Base-by-base conservation (phyloP, 1,284 basidiomycete species). In the Ceratorhiza oryzae-sativae region DNA sequence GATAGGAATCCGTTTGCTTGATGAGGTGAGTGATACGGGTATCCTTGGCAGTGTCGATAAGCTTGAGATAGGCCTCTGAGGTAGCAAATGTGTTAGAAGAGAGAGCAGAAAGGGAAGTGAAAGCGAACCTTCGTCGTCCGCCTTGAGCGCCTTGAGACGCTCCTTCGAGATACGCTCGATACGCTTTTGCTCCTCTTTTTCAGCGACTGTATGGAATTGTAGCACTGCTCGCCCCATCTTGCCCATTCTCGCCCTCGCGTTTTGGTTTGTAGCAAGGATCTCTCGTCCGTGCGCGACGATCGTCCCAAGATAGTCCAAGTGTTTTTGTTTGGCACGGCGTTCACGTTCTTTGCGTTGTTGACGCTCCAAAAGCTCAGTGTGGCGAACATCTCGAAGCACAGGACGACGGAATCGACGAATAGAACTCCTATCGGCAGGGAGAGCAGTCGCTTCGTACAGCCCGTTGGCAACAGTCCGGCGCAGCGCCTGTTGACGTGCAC, bases 41-140 rank as follows among this genome's bases (percentile, higher is more conserved):
- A 78, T 99, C 97, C 82, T 99, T 99, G 75, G 97, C 97, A 45
- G 97, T 98, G 81, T 99, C 97, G 78, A 99, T 96, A 77, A 99
- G 91, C 80, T 96, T 97, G 87, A 99, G 92, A 81, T 99, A 99
- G 20, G 95, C 97, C 81, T 98, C 97, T 67, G 63, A 6, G 45
- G 6, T 49, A 27, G 18, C 25, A 36, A 36, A 32, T 15, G 61
- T 65, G 23, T 59, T 9, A 27, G 36, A 20, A 41, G 39, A 51
- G 27, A 27, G 45, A n/a, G n/a, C 45, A 8, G 9, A 3, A 12
- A 23, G n/a, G 9, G 12, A 41, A 4, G 30, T 20, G 13, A 3
- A 8, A 18, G 32, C 49, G 15, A 18, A 53, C 63, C 63, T 84
- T 99, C 97, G 84, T 99, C 97, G 80, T 99, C 96, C 49, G 93